Evolutionary conservation across 2,329 filamentous ascomycete species (phyloP), one percentile per base, ranked within the genome.

Genomic region (Stachybotrys echinatus): DNA sequence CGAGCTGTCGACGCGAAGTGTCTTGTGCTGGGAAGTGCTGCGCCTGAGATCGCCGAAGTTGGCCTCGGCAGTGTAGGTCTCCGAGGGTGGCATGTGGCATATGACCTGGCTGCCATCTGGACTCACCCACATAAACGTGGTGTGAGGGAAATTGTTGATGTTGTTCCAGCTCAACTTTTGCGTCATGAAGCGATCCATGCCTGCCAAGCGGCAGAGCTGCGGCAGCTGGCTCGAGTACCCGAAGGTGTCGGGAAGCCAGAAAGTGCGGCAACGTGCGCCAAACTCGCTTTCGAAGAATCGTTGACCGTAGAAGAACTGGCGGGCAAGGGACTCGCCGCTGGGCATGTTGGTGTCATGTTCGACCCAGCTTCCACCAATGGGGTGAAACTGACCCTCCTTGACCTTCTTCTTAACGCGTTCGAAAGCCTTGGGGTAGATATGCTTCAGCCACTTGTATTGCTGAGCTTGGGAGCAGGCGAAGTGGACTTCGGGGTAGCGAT

Each of bases 151-250:
- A 64, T 88, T 95, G 73, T 97, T 97, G 79, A 97, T 97, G 67
- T 97, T 97, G 75, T 97, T 97, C 94, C 94, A 99, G 75, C 92
- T 97, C 52, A 99, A 77, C 74, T 99, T 99, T 69, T 99, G 94
- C 0, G 94, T 99, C 62, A 99, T 87, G 75, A 99, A 99, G 31
- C 92, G 84, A 51, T 83, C 88, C 94, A 99, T 97, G 19, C 91
- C 92, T n/a, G 94, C 88, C 23, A 96, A 75, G 4, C 92, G 87
- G 65, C 91, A 97, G 40, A 99, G 76, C 64, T 99, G 94, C 12
- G 94, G 94, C 40, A 99, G 80, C 69, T 99, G 94, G 46, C 87
- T 88, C 0, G 92, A 96, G 71, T 99, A 99, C 14, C 94, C 94
- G 71, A 99, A 99, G 0, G 94, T 99, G 67, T 99, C 94, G 1